These are phyloP conservation scores for Apophysomyces elegans DNA, from an alignment of 371 early-diverging fungal genomes.

Conservation along the genomic window DNA sequence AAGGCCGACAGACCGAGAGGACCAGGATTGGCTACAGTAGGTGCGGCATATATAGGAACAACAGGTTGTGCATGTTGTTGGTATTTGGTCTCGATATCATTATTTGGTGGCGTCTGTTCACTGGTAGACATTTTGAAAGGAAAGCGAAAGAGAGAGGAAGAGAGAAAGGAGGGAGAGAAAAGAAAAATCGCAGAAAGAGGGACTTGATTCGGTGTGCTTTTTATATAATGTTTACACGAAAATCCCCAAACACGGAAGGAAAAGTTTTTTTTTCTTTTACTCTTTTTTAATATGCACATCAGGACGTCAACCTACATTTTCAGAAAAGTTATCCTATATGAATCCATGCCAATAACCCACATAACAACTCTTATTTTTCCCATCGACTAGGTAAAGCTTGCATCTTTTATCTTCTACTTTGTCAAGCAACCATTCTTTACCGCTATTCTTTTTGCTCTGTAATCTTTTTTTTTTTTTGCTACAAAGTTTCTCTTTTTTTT, in stretches of 20 bases:
- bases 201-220: not conserved
- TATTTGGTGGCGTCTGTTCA: not conserved
- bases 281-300: not conserved
- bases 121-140: not conserved
- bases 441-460: too few species aligned
- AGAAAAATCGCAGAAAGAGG: not conserved
- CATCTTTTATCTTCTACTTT: too few species aligned
- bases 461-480: too few species aligned
- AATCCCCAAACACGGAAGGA: not conserved
- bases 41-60: constrained; percentile 26
- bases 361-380: too few species aligned
- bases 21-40: constrained; percentile 64
- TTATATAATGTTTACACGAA: not conserved
- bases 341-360: not conserved
- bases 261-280: not conserved
- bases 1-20: constrained; percentile 74
- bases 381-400: too few species aligned
- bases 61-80: constrained; percentile 1
- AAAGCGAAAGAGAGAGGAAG: not conserved
- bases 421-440: too few species aligned
- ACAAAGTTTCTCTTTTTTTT: not conserved
- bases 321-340: too few species aligned
- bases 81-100: constrained; percentile 12
- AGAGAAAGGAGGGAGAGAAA: not conserved
- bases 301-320: not conserved